Conservation (phyloP, 2,329 filamentous ascomycete species). For the Rutstroemia sp. region DNA sequence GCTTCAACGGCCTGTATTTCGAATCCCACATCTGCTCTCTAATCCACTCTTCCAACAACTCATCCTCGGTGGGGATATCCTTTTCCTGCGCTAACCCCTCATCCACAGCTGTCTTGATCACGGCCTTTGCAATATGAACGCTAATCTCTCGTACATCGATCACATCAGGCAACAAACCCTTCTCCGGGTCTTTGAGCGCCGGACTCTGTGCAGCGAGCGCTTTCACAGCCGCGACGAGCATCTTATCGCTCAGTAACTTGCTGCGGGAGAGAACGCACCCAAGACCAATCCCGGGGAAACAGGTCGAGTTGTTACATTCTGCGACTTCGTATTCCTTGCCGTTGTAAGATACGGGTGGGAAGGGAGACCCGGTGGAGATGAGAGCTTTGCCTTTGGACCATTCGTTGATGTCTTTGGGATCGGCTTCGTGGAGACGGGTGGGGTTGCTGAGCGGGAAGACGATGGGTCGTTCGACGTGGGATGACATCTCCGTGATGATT, state of each 20-base stretch:
- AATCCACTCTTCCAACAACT: conserved; percentile 48
- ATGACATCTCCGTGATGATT: conserved; percentile 67
- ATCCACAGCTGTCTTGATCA: conserved; percentile 63
- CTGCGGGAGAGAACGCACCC: conserved; percentile 67
- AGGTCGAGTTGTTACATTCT: conserved; percentile 84
- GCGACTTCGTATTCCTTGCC: conserved; percentile 47
- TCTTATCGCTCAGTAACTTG: conserved; percentile 60
- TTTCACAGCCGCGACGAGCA: conserved; percentile 74
- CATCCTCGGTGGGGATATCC: conserved; percentile 49
- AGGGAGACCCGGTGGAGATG: conserved; percentile 78
- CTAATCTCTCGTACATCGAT: conserved; percentile 67
- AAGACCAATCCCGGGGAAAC: conserved; percentile 80
- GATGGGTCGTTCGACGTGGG: conserved; percentile 64
- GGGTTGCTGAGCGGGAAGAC: conserved; percentile 81
- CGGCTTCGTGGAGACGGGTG: conserved; percentile 74
- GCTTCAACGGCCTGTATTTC: conserved; percentile 55
- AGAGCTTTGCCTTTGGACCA: conserved; percentile 76
- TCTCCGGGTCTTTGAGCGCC: conserved; percentile 52
- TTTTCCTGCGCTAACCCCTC: conserved; percentile 60
- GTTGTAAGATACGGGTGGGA: conserved; percentile 60
- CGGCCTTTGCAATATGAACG: conserved; percentile 66
- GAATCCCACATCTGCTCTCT: conserved; percentile 75
- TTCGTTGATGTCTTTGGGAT: conserved; percentile 63
- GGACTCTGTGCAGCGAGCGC: conserved; percentile 67
- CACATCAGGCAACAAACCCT: conserved; percentile 69